Conservation (phyloP, 2,329 filamentous ascomycete genomes). For the Phoma sp. region DNA sequence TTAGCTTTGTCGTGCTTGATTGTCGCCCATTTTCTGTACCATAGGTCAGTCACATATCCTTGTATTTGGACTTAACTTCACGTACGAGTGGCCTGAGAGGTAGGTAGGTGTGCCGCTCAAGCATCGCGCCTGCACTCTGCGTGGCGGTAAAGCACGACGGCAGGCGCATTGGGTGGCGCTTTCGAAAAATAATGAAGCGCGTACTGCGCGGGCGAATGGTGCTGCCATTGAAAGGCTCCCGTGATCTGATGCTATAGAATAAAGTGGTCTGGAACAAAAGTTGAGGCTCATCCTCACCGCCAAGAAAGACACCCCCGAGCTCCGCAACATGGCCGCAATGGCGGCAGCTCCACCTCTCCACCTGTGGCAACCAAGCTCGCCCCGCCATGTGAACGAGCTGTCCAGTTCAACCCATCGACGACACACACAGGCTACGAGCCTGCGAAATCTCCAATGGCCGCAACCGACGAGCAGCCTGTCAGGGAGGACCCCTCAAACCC, state of each 20-base stretch:
- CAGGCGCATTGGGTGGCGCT: conserved; percentile 28
- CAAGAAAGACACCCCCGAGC: conserved; percentile 40
- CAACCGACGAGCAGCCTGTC: conserved; percentile 41
- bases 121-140: conserved; percentile 30
- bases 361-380: conserved; percentile 23
- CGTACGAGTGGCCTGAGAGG: conserved; percentile 48
- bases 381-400: conserved; percentile 33
- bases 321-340: conserved; percentile 19
- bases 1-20: conserved; percentile 95
- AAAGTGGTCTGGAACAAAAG: conserved; percentile 22
- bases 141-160: conserved; percentile 19
- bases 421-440: conserved; percentile 17
- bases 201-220: conserved; percentile 29
- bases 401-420: conserved; percentile 8
- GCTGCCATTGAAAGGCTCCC: conserved; percentile 28
- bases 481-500: conserved; percentile 60
- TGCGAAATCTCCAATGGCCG: conserved; percentile 32
- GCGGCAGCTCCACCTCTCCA: conserved; percentile 30
- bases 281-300: conserved; percentile 26
- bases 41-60: too few species aligned
- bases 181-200: conserved; percentile 20
- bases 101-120: conserved; percentile 37
- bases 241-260: neutral
- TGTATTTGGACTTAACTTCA: too few species aligned
- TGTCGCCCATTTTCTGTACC: conserved; percentile 93